Evolutionary conservation across 2,329 filamentous ascomycete species (phyloP).

Genomic region (Ophiostoma sp.): DNA sequence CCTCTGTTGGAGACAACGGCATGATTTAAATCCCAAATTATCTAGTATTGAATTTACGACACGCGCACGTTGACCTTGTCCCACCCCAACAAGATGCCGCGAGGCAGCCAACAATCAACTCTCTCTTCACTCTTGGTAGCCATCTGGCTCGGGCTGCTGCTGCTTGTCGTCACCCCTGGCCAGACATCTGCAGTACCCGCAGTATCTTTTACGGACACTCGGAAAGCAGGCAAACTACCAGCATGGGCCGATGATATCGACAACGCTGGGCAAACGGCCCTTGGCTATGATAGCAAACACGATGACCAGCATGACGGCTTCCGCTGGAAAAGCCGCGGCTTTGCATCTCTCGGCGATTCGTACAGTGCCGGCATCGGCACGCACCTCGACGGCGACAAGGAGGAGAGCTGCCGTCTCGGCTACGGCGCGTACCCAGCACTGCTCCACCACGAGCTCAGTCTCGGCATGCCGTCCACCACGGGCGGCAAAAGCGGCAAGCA

Average conservation of each 20-base stretch:
- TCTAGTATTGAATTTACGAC: neutral
- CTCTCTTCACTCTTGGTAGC: neutral
- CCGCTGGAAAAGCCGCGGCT: conserved; percentile 31
- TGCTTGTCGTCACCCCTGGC: neutral
- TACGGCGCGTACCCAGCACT: neutral
- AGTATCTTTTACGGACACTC: neutral
- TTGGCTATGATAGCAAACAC: neutral
- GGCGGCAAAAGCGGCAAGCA: neutral
- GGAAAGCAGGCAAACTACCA: neutral
- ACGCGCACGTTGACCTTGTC: neutral
- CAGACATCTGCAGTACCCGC: neutral
- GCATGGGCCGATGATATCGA: neutral
- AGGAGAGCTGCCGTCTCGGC: conserved; percentile 1
- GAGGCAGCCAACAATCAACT: neutral
- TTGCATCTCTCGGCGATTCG: conserved; percentile 39
- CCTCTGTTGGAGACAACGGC: too few species aligned
- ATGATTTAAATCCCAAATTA: neutral
- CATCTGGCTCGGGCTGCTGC: neutral
- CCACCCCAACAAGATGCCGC: neutral
- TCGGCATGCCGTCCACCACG: neutral
- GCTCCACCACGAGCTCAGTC: neutral
- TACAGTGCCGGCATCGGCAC: conserved; percentile 47
- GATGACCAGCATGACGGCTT: conserved; percentile 1
- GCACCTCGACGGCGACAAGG: conserved; percentile 29
- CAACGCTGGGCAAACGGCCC: neutral